These are phyloP conservation scores for Hypoxylon fuscum DNA, from an alignment of 495 filamentous ascomycete genomes.

Conservation along the genomic window DNA sequence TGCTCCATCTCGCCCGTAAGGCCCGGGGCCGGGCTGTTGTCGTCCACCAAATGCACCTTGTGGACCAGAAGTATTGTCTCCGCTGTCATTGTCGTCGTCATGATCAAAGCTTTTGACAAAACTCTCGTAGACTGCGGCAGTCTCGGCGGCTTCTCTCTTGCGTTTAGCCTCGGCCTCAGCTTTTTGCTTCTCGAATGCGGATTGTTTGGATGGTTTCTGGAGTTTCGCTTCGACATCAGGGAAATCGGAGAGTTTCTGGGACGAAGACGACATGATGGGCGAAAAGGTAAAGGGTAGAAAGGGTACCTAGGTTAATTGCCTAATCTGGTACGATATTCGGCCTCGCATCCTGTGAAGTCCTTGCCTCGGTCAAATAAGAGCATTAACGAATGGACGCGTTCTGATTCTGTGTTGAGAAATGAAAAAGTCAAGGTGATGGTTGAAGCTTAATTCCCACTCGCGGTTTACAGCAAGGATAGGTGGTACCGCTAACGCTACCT, in stretches of 20 bases:
- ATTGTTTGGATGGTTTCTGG: conserved; percentile 83
- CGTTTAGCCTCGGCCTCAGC: conserved; percentile 94
- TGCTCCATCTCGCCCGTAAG: conserved; percentile 52
- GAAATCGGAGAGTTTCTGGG: conserved; percentile 65
- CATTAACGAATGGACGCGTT: too few relatives aligned
- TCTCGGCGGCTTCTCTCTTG: conserved; percentile 85
- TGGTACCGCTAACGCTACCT: too few relatives aligned
- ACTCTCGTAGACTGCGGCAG: conserved; percentile 87
- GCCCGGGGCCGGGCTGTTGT: conserved; percentile 46
- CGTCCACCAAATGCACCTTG: conserved; percentile 52
- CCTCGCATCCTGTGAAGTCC: conserved; percentile 26
- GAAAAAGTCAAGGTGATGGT: too few relatives aligned
- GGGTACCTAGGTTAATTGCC: not conserved
- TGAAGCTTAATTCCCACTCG: too few relatives aligned
- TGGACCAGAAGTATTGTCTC: conserved; percentile 38
- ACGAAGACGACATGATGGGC: conserved; percentile 50
- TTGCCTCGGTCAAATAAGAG: not conserved
- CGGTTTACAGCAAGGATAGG: too few relatives aligned
- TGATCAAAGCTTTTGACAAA: conserved; percentile 91
- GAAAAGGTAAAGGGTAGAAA: not conserved
- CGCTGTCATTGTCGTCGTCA: conserved; percentile 59
- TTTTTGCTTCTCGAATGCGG: conserved; percentile 90
- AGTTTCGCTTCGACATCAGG: conserved; percentile 87
- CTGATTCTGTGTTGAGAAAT: too few relatives aligned
- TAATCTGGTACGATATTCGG: not conserved